These are phyloP conservation scores for Candida sonorensis DNA, from an alignment of 805 yeast species.

Conservation along the genomic window DNA sequence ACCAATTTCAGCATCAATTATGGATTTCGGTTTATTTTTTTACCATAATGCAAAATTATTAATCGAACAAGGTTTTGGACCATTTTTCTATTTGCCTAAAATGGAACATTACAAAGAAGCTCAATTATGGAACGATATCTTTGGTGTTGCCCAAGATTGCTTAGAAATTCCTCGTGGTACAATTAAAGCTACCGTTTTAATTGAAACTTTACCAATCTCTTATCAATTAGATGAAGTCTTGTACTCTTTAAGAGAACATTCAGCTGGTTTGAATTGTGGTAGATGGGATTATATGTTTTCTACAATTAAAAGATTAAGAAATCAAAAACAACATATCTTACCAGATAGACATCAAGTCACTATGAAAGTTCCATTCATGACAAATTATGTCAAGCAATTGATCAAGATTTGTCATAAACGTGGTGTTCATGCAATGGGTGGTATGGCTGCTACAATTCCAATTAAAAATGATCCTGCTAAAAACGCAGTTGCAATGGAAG, in stretches of 20 bases:
- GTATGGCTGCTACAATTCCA: constrained; percentile 87
- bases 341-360: constrained; percentile 80
- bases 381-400: constrained; percentile 65
- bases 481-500: constrained; percentile 61
- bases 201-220: constrained; percentile 80
- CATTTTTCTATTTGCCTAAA: constrained; percentile 77
- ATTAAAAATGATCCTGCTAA: constrained; percentile 62
- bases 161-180: constrained; percentile 67
- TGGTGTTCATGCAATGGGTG: constrained; percentile 84
- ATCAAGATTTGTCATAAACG: constrained; percentile 71
- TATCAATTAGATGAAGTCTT: constrained; percentile 83
- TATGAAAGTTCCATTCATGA: constrained; percentile 78
- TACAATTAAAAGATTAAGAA: constrained; percentile 69
- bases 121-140: constrained; percentile 75
- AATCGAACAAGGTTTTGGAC: constrained; percentile 62
- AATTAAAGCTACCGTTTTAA: constrained; percentile 72
- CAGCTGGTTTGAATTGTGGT: constrained; percentile 80
- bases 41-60: constrained; percentile 65
- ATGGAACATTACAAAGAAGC: constrained; percentile 86
- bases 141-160: constrained; percentile 69
- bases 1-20: constrained; percentile 69
- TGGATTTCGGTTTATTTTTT: constrained; percentile 75
- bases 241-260: constrained; percentile 69
- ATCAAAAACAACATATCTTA: constrained; percentile 55
- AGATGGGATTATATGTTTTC: constrained; percentile 87